Conservation (phyloP, 371 early-diverging fungal species). For the Lichtheimia hyalospora region DNA sequence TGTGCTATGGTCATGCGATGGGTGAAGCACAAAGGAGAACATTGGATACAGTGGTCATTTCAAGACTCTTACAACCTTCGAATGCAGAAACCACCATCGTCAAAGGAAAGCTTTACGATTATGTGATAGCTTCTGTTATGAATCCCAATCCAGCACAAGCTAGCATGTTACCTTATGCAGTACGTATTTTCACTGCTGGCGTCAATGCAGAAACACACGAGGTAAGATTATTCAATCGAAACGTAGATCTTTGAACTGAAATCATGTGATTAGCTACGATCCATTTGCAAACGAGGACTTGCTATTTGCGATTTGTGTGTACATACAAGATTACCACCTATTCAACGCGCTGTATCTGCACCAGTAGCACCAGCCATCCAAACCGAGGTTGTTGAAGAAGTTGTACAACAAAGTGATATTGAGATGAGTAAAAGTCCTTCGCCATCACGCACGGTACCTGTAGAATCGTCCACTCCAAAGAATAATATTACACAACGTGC, state of each 20-base stretch:
- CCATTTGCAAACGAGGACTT: constrained; percentile 46
- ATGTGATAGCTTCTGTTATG: constrained; percentile 37
- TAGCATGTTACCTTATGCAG: constrained; percentile 39
- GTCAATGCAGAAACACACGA: constrained; percentile 36
- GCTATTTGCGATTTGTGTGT: constrained; percentile 58
- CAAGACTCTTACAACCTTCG: constrained; percentile 25
- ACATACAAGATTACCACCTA: constrained; percentile 61
- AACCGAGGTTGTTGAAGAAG: background rate
- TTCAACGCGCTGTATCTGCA: constrained; percentile 38
- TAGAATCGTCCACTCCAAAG: background rate
- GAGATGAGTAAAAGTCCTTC: background rate
- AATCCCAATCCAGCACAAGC: constrained; percentile 43
- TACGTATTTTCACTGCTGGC: constrained; percentile 42
- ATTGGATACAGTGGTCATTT: constrained; percentile 30
- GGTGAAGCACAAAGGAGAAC: constrained; percentile 21
- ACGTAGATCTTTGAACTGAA: too few relatives aligned
- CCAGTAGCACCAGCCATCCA: constrained; percentile 6
- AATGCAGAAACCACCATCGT: constrained; percentile 18
- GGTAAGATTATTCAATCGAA: constrained; percentile 11
- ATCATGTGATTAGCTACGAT: constrained; percentile 31
- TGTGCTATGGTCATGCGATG: constrained; percentile 33
- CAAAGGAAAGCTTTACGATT: constrained; percentile 38
- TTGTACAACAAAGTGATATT: background rate
- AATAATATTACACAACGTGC: too few relatives aligned
- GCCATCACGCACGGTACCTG: background rate